Conservation (phyloP, 2,329 filamentous ascomycete species). For the Neobulgaria alba region DNA sequence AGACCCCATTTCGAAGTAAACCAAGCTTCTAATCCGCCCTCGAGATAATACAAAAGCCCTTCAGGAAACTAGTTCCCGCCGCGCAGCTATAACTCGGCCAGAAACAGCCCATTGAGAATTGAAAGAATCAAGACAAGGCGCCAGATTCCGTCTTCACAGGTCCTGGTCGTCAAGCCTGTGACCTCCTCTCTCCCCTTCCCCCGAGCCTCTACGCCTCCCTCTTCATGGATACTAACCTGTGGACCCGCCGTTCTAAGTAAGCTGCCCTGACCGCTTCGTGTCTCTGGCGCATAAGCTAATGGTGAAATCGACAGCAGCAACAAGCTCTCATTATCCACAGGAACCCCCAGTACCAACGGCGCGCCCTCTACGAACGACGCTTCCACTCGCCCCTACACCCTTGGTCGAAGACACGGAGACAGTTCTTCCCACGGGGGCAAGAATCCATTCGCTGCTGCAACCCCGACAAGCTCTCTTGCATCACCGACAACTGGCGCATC, state of each 20-base stretch:
- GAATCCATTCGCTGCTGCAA: conserved; percentile 72
- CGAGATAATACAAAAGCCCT: background rate
- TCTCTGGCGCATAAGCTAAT: conserved; percentile 18
- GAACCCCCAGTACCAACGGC: conserved; percentile 38
- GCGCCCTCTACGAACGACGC: conserved; percentile 34
- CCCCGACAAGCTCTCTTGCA: conserved; percentile 58
- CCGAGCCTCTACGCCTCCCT: conserved; percentile 1
- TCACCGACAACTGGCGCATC: conserved; percentile 73
- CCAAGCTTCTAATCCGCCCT: background rate
- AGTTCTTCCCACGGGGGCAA: conserved; percentile 62
- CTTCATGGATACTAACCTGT: conserved; percentile 37
- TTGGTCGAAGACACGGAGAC: conserved; percentile 68
- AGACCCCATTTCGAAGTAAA: background rate
- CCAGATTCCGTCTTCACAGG: background rate
- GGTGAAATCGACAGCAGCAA: conserved; percentile 33
- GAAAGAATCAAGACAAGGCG: background rate
- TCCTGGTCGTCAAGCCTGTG: background rate
- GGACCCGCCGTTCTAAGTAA: conserved; percentile 79
- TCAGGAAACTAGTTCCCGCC: background rate
- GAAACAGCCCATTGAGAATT: background rate
- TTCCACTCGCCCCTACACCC: conserved; percentile 52
- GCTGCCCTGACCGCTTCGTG: conserved; percentile 8
- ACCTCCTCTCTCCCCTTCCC: background rate
- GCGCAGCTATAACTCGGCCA: background rate
- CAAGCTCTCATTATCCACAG: conserved; percentile 81